These are phyloP conservation scores for Naganishia vishniacii DNA, from an alignment of 768 basidiomycete genomes.

Conservation along the genomic window DNA sequence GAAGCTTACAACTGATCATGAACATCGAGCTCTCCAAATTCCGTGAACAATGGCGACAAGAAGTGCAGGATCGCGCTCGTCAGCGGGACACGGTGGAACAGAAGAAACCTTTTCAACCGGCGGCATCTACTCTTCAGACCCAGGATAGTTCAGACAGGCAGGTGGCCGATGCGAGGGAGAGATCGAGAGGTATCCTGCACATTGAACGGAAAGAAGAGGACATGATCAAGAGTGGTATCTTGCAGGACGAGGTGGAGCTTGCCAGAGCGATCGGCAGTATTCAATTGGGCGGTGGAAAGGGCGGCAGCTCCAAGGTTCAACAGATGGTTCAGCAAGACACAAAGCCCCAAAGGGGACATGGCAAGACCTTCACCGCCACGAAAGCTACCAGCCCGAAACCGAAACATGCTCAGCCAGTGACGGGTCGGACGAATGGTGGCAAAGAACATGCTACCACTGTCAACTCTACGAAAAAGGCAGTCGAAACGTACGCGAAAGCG, in stretches of 20 bases:
- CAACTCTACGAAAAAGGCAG: constrained; percentile 24
- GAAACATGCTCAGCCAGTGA: constrained; percentile 13
- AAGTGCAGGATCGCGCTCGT: constrained; percentile 26
- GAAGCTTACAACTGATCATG: not conserved
- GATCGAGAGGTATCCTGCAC: constrained; percentile 2
- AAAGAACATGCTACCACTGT: not conserved
- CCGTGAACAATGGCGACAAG: constrained; percentile 36
- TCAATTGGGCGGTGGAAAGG: not conserved
- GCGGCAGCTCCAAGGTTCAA: not conserved
- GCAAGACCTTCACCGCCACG: not conserved
- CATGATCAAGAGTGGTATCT: not conserved
- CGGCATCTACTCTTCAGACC: not conserved
- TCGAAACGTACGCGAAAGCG: constrained; percentile 62
- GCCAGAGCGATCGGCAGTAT: constrained; percentile 7
- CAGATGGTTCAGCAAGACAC: not conserved
- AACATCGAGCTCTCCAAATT: constrained; percentile 37
- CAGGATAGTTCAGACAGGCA: not conserved
- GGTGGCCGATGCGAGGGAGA: not conserved
- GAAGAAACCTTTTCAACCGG: not conserved
- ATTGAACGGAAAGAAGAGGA: not conserved
- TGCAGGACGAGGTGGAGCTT: constrained; percentile 7
- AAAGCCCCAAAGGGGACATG: not conserved
- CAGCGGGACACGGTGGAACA: not conserved
- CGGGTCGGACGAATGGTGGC: not conserved
- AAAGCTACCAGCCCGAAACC: not conserved